Conservation (phyloP, 495 filamentous ascomycete genomes). For the Penicillium subrubescens region DNA sequence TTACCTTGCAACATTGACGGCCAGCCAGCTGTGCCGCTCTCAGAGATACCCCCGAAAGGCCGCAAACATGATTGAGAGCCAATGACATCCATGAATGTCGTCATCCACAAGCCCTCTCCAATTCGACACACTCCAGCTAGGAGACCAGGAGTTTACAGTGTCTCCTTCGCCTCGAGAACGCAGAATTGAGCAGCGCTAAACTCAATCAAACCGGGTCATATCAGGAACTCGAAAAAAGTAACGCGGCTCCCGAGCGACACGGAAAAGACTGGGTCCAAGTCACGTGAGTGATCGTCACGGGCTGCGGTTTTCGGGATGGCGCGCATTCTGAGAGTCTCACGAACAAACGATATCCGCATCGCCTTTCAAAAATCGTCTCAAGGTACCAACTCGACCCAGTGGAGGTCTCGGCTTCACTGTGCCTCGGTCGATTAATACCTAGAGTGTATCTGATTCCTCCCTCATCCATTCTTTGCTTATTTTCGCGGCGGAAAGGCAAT, state of each 20-base stretch:
- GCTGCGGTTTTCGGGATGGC: constrained; percentile 41
- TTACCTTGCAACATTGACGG: constrained; percentile 34
- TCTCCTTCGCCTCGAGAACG: background rate
- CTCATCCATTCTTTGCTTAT: constrained; percentile 5
- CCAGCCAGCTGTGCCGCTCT: constrained; percentile 36
- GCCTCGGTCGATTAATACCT: background rate
- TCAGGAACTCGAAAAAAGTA: constrained; percentile 5
- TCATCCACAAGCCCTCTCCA: constrained; percentile 25
- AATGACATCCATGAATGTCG: constrained; percentile 56
- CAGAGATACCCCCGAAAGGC: constrained; percentile 43
- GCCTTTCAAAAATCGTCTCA: constrained; percentile 8
- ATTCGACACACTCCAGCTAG: constrained; percentile 15
- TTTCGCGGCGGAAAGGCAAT: constrained; percentile 8
- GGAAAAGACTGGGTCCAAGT: constrained; percentile 31
- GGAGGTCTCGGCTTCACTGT: constrained; percentile 8
- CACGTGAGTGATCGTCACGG: constrained; percentile 47
- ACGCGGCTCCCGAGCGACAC: constrained; percentile 7
- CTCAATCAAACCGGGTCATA: background rate
- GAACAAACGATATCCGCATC: constrained; percentile 16
- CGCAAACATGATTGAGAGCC: constrained; percentile 45
- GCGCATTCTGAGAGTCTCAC: constrained; percentile 34
- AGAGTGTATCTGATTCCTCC: background rate
- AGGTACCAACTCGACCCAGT: constrained; percentile 1
- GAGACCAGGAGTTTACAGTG: background rate
- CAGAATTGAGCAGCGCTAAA: background rate